Percentiles rank a stretch among this genome's conserved stretches.
phyloP scores from a whole-genome alignment of 2,329 filamentous ascomycete species.

The Neofusicoccum cordaticola region DNA sequence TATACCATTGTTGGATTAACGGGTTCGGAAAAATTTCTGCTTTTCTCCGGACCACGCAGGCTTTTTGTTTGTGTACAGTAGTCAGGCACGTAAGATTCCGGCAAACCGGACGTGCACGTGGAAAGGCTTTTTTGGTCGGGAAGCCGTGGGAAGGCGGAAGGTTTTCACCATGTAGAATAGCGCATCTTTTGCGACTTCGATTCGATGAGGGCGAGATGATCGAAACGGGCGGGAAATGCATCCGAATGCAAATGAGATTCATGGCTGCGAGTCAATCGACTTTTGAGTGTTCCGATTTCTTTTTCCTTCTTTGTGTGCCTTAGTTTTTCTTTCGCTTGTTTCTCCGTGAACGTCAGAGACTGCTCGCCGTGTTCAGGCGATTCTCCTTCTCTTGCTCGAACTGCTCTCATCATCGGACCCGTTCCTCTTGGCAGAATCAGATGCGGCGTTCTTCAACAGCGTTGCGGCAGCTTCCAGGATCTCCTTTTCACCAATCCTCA shows the following conservation, averaged over 20 bases:
- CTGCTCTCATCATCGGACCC: neutral
- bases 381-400: conserved; percentile 16
- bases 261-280: neutral
- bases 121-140: neutral
- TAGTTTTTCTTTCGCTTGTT: neutral
- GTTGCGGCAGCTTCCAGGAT: conserved; percentile 57
- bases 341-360: neutral
- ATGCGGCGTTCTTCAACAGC: conserved; percentile 29
- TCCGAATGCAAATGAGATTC: conserved; percentile 5
- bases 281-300: neutral
- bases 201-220: neutral
- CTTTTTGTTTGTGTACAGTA: conserved; percentile 11
- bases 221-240: neutral
- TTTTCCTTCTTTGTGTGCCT: neutral
- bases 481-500: conserved; percentile 70
- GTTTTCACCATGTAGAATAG: conserved; percentile 8
- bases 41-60: neutral
- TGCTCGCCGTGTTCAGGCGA: neutral
- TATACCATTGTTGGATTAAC: conserved; percentile 10
- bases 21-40: neutral
- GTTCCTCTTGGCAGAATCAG: conserved; percentile 15
- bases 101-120: neutral
- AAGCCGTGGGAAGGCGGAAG: neutral
- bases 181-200: neutral
- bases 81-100: neutral